phyloP scores from a whole-genome alignment of 108 stramenopile species.

The Cyclotella sp. region DNA sequence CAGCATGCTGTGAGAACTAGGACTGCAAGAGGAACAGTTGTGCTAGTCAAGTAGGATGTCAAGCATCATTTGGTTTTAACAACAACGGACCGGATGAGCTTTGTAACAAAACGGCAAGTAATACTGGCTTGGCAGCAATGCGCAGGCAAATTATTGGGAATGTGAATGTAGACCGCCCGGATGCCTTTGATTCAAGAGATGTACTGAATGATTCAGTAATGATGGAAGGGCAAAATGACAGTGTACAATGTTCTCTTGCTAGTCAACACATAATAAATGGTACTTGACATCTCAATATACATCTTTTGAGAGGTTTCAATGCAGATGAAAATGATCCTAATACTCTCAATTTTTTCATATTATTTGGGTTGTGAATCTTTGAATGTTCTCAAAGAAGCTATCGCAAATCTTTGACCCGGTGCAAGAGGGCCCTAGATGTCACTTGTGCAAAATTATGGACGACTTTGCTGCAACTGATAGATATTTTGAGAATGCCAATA shows the following conservation, averaged over 20 bases:
- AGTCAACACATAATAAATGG: not conserved
- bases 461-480: too few relatives aligned
- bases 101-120: too few relatives aligned
- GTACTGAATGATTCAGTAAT: too few relatives aligned
- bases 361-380: not conserved
- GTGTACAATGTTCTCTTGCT: too few relatives aligned
- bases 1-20: not conserved
- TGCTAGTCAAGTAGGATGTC: not conserved
- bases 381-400: not conserved
- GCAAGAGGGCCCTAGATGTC: not conserved
- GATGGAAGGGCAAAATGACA: too few relatives aligned
- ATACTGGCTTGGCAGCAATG: too few relatives aligned
- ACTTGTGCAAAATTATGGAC: not conserved
- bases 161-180: too few relatives aligned
- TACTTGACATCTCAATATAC: not conserved
- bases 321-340: not conserved
- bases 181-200: too few relatives aligned
- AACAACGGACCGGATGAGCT: too few relatives aligned
- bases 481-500: too few relatives aligned
- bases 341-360: not conserved
- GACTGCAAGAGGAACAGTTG: not conserved
- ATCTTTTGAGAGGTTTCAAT: not conserved
- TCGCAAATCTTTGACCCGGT: not conserved
- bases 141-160: too few relatives aligned
- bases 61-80: too few relatives aligned